Percentiles rank a stretch among this genome's conserved stretches.
These are phyloP conservation scores for Fraxinus sp. DNA, from an alignment of 305 asterid species.

Conservation along the genomic window DNA sequence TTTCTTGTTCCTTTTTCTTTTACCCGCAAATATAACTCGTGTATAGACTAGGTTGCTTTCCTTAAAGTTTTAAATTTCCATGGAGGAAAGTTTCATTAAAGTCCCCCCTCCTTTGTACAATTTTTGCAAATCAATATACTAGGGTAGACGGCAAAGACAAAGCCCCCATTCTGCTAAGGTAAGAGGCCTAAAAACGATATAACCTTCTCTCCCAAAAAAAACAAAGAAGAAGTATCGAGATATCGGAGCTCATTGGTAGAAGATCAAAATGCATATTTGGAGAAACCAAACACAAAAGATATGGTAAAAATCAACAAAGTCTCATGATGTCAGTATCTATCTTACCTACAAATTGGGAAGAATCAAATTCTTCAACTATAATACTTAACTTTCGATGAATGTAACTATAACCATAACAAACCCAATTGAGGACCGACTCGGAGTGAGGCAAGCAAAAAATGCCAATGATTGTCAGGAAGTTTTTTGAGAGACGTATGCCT, in stretches of 20 bases:
- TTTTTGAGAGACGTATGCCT: not conserved
- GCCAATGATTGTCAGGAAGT: not conserved
- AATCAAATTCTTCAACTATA: not conserved
- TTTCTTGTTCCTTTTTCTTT: not conserved
- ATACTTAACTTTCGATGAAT: not conserved
- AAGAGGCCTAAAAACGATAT: not conserved
- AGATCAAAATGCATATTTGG: not conserved
- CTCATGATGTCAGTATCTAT: not conserved
- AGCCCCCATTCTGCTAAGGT: not conserved
- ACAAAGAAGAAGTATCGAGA: not conserved
- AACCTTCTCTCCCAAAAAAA: not conserved
- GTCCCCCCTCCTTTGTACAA: not conserved
- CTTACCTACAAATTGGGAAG: not conserved
- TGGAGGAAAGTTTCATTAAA: not conserved
- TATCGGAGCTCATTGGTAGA: not conserved
- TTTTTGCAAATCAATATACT: not conserved
- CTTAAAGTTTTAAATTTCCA: not conserved
- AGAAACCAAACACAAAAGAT: not conserved
- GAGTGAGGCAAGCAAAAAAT: not conserved
- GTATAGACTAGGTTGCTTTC: not conserved
- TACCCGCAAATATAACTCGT: not conserved
- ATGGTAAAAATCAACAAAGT: not conserved
- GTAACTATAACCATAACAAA: not conserved
- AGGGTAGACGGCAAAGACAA: not conserved
- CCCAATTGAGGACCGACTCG: not conserved